Evolutionary conservation across 2,329 filamentous ascomycete genomes (phyloP).

Genomic region (Clarireedia homoeocarpa): DNA sequence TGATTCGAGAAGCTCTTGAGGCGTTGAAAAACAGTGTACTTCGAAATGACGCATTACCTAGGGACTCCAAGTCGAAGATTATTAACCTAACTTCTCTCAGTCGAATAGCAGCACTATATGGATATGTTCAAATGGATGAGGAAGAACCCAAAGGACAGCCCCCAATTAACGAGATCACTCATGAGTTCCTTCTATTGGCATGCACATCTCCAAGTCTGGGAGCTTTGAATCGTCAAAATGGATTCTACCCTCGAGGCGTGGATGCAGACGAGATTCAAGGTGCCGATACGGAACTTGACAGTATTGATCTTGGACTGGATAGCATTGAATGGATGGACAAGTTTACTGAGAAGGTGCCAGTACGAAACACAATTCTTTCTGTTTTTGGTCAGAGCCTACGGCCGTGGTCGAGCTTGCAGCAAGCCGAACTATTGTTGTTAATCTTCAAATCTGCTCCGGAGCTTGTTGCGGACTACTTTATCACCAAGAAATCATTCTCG

Average conservation of each 20-base stretch:
- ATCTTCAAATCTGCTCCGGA: conserved; percentile 81
- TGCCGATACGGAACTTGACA: conserved; percentile 37
- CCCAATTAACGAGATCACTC: conserved; percentile 59
- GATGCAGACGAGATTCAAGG: conserved; percentile 48
- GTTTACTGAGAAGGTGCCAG: conserved; percentile 57
- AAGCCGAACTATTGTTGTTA: conserved; percentile 71
- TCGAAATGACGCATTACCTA: conserved; percentile 63
- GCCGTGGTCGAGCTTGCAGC: conserved; percentile 73
- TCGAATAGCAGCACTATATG: conserved; percentile 65
- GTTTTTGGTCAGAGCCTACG: conserved; percentile 72
- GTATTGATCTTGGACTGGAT: conserved; percentile 59
- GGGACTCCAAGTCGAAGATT: conserved; percentile 65
- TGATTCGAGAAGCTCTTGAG: conserved; percentile 68
- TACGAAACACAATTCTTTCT: conserved; percentile 73
- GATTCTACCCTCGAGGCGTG: conserved; percentile 72
- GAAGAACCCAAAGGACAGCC: conserved; percentile 35
- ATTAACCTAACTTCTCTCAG: conserved; percentile 69
- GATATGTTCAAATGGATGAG: conserved; percentile 44
- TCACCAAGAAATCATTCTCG: conserved; percentile 68
- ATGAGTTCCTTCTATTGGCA: conserved; percentile 65
- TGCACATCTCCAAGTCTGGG: conserved; percentile 71
- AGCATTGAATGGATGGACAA: conserved; percentile 62
- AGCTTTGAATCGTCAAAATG: conserved; percentile 65
- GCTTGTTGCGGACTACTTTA: conserved; percentile 80
- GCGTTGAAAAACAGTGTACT: conserved; percentile 64